phyloP scores from a whole-genome alignment of 306 rosid genomes.

The Castanospermum australe region DNA sequence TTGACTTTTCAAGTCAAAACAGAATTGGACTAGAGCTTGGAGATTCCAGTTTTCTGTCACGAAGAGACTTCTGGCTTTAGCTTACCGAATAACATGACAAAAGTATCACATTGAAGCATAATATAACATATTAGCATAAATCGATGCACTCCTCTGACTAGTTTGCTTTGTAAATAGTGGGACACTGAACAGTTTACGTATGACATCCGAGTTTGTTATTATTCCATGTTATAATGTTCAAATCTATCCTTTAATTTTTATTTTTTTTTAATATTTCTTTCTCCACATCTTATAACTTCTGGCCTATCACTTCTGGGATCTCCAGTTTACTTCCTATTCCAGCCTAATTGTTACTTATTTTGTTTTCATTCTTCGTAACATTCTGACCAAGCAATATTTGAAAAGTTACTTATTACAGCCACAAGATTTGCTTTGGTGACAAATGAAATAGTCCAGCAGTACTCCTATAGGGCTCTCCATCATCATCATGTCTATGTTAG shows the following conservation, averaged over 20 bases:
- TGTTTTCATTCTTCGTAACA: not conserved
- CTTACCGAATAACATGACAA: conserved; percentile 3
- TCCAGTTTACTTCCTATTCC: not conserved
- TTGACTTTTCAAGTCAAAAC: conserved; percentile 14
- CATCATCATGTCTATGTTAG: not conserved
- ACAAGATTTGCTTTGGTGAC: not conserved
- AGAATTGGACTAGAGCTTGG: conserved; percentile 3
- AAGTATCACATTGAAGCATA: not conserved
- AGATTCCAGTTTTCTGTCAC: not conserved
- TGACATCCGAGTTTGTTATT: not conserved
- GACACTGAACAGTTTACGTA: not conserved
- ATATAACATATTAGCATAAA: not conserved
- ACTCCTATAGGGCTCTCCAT: not conserved
- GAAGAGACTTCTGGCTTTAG: not conserved
- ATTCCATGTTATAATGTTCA: not conserved
- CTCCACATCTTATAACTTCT: not conserved
- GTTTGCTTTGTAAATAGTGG: not conserved
- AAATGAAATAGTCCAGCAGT: not conserved
- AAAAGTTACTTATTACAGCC: not conserved
- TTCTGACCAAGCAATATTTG: not conserved
- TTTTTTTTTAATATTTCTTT: not conserved
- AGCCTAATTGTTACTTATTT: not conserved
- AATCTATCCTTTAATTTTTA: not conserved
- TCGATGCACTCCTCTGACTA: not conserved
- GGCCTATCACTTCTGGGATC: not conserved